Evolutionary conservation across 371 early-diverging fungal species (phyloP).

Genomic region (Sporodiniella umbellata): DNA sequence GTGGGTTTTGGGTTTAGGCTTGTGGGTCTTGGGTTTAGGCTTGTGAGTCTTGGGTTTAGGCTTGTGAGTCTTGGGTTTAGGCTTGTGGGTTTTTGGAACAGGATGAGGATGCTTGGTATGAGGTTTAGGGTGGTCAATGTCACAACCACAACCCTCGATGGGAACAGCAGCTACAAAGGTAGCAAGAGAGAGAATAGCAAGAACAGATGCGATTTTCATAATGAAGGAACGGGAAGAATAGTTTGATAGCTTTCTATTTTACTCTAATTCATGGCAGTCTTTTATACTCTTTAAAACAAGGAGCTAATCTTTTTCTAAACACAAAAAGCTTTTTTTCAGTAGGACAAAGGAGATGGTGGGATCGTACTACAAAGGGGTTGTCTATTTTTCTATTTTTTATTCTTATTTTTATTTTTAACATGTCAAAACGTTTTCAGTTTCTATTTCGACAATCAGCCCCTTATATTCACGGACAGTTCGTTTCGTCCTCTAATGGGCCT

Average conservation of each 20-base stretch:
- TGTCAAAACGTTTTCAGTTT: neutral
- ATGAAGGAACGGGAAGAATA: neutral
- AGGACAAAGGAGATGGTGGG: neutral
- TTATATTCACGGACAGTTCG: slow-evolving; percentile 19
- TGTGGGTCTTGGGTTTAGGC: neutral
- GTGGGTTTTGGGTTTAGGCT: neutral
- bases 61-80: neutral
- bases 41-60: neutral
- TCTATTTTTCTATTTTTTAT: neutral
- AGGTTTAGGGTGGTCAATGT: neutral
- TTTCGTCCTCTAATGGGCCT: neutral
- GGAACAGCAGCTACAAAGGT: slow-evolving; percentile 11
- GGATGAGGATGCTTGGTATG: neutral
- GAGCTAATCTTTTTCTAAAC: too few relatives aligned
- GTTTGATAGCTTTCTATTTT: neutral
- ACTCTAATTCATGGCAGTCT: too few relatives aligned
- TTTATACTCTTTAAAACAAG: too few relatives aligned
- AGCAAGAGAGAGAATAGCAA: slow-evolving; percentile 10
- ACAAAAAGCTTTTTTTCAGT: neutral
- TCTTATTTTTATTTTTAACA: neutral
- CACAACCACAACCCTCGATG: neutral
- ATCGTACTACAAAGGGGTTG: neutral
- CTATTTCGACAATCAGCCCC: slow-evolving; percentile 4
- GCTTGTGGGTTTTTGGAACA: neutral
- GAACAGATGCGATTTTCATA: slow-evolving; percentile 7